Percentiles rank a stretch among this genome's conserved stretches.
Conservation (phyloP, 2,329 filamentous ascomycete genomes). For the Botrytis deweyae region DNA sequence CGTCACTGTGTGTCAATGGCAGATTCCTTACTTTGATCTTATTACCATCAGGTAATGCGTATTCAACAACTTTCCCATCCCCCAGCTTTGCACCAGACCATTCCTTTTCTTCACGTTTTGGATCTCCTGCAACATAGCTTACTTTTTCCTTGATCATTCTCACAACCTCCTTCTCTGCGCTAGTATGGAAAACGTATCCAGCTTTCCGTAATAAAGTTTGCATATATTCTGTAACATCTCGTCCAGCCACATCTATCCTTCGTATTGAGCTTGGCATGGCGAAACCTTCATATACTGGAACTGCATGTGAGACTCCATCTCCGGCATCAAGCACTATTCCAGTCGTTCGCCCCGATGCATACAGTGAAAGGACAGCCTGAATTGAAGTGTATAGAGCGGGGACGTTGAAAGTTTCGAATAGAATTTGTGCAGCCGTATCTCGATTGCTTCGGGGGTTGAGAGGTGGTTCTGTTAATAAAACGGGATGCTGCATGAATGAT, state of each 20-base stretch:
- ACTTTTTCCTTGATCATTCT: slow-evolving; percentile 94
- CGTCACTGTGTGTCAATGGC: neutral
- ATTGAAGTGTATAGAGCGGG: slow-evolving; percentile 96
- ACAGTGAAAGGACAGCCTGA: slow-evolving; percentile 92
- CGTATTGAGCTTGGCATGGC: slow-evolving; percentile 94
- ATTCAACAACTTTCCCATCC: slow-evolving; percentile 78
- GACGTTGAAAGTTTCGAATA: slow-evolving; percentile 99
- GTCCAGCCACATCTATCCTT: slow-evolving; percentile 90
- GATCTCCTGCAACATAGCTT: slow-evolving; percentile 86
- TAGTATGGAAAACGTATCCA: slow-evolving; percentile 94
- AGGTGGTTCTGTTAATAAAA: slow-evolving; percentile 92
- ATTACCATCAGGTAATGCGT: slow-evolving; percentile 86
- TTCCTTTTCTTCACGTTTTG: slow-evolving; percentile 93
- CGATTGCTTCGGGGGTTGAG: slow-evolving; percentile 94
- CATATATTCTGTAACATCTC: slow-evolving; percentile 94
- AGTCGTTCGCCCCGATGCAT: slow-evolving; percentile 92
- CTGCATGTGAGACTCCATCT: slow-evolving; percentile 94
- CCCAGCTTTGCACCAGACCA: slow-evolving; percentile 81
- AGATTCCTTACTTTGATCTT: slow-evolving; percentile 72
- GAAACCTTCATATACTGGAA: slow-evolving; percentile 97
- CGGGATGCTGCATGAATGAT: slow-evolving; percentile 66
- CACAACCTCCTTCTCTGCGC: slow-evolving; percentile 98
- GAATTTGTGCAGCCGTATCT: slow-evolving; percentile 92
- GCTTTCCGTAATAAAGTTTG: slow-evolving; percentile 88
- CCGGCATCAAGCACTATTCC: slow-evolving; percentile 94